These are phyloP conservation scores for Multifurca ochricompacta DNA, from an alignment of 768 basidiomycete genomes.

Conservation along the genomic window DNA sequence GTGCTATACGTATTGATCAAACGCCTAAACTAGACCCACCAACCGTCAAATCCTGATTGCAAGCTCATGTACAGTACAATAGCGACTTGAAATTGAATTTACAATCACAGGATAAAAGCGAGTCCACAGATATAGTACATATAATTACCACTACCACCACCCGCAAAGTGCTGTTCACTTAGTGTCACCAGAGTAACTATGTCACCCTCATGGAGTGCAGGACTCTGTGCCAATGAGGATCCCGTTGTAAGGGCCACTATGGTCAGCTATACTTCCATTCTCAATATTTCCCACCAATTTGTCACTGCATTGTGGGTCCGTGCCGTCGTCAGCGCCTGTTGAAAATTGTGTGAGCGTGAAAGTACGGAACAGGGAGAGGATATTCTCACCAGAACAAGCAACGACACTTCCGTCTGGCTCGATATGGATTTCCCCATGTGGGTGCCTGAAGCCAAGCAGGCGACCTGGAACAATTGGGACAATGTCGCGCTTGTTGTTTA, in stretches of 20 bases:
- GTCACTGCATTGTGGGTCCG: slow-evolving; percentile 46
- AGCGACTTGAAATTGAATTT: too few relatives aligned
- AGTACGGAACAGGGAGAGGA: neutral
- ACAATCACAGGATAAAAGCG: too few relatives aligned
- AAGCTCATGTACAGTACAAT: too few relatives aligned
- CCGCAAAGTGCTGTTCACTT: too few relatives aligned
- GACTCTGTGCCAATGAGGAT: slow-evolving; percentile 47
- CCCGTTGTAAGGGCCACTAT: slow-evolving; percentile 51
- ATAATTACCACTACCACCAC: neutral
- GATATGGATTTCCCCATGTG: slow-evolving; percentile 15
- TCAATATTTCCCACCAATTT: slow-evolving; percentile 44
- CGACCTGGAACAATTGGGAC: slow-evolving; percentile 17
- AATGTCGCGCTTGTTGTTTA: slow-evolving; percentile 17
- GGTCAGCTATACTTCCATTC: slow-evolving; percentile 34
- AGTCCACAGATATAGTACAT: neutral
- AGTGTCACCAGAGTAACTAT: neutral
- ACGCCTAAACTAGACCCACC: too few relatives aligned
- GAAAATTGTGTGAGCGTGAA: neutral
- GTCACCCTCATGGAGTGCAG: slow-evolving; percentile 21
- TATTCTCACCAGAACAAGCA: slow-evolving; percentile 8
- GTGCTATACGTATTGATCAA: too few relatives aligned
- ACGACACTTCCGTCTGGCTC: neutral
- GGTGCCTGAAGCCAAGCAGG: slow-evolving; percentile 14
- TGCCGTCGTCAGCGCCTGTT: slow-evolving; percentile 42
- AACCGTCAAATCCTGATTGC: too few relatives aligned